Percentiles rank a stretch among this genome's conserved stretches.
These are phyloP conservation scores for Silybum marianum DNA, from an alignment of 129 eudicot species.

Conservation along the genomic window DNA sequence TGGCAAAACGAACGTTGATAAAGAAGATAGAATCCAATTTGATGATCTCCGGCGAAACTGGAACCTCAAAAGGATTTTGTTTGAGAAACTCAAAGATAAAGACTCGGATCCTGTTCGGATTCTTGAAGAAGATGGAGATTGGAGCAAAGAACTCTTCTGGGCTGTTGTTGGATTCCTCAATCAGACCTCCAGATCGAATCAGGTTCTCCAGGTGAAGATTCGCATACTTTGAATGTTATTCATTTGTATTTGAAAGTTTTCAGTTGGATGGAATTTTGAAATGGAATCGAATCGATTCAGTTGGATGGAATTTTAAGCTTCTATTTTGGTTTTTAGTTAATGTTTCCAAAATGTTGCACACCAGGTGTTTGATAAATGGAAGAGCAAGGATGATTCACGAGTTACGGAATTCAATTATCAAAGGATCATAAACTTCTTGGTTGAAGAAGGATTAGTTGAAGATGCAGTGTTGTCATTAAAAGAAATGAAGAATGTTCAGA, in stretches of 20 bases:
- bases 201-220: conserved; percentile 33
- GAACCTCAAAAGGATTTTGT: conserved; percentile 32
- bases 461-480: conserved; percentile 25
- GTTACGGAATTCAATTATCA: conserved; percentile 35
- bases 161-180: conserved; percentile 45
- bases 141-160: conserved; percentile 55
- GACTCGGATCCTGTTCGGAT: conserved; percentile 44
- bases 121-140: conserved; percentile 50
- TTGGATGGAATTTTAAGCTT: background rate
- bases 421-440: conserved; percentile 35
- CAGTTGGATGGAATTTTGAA: conserved; percentile 3
- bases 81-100: conserved; percentile 31
- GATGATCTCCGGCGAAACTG: conserved; percentile 15
- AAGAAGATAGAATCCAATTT: conserved; percentile 17
- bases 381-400: conserved; percentile 28
- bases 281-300: background rate
- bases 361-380: conserved; percentile 56
- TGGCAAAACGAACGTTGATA: conserved; percentile 9
- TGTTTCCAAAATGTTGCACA: conserved; percentile 17
- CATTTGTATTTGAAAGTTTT: background rate
- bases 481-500: conserved; percentile 32
- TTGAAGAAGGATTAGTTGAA: conserved; percentile 38
- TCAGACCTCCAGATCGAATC: conserved; percentile 31
- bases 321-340: background rate
- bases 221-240: background rate